Evolutionary conservation across 768 basidiomycete species (phyloP).

Genomic region (Dictyophora rubrovolvata): DNA sequence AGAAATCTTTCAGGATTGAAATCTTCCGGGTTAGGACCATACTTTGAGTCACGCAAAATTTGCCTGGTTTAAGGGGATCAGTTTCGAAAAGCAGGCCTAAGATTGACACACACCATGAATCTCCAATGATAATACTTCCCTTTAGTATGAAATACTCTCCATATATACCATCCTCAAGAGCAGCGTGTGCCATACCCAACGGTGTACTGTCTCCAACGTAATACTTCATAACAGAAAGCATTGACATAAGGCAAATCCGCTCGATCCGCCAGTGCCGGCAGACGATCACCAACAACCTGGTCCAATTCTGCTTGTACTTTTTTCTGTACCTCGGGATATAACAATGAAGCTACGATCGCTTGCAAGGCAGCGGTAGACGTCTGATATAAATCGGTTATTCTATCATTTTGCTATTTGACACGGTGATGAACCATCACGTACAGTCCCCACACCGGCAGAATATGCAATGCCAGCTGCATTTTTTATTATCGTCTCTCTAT

Average conservation of each 20-base stretch:
- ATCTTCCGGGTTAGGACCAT: background rate
- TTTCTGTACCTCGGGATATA: slow-evolving; percentile 39
- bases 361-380: slow-evolving; percentile 39
- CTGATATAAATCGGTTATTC: slow-evolving; percentile 18
- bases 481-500: slow-evolving; percentile 17
- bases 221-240: background rate
- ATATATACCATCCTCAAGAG: background rate
- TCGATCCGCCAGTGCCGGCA: slow-evolving; percentile 34
- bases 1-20: slow-evolving; percentile 4
- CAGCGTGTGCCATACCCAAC: background rate
- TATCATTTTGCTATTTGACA: background rate
- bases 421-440: slow-evolving; percentile 16
- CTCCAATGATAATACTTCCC: background rate
- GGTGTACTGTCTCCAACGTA: background rate
- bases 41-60: background rate
- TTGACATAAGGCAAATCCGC: background rate
- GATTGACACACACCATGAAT: background rate
- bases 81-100: background rate
- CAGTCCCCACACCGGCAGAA: slow-evolving; percentile 35
- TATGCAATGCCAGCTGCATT: slow-evolving; percentile 30
- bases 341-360: slow-evolving; percentile 46
- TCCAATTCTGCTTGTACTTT: slow-evolving; percentile 46
- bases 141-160: background rate
- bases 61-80: background rate
- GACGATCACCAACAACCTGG: slow-evolving; percentile 32